Percentiles rank a stretch among this genome's conserved stretches.
Conservation (phyloP, 2,329 filamentous ascomycete species). For the Sporothrix brasiliensis region DNA sequence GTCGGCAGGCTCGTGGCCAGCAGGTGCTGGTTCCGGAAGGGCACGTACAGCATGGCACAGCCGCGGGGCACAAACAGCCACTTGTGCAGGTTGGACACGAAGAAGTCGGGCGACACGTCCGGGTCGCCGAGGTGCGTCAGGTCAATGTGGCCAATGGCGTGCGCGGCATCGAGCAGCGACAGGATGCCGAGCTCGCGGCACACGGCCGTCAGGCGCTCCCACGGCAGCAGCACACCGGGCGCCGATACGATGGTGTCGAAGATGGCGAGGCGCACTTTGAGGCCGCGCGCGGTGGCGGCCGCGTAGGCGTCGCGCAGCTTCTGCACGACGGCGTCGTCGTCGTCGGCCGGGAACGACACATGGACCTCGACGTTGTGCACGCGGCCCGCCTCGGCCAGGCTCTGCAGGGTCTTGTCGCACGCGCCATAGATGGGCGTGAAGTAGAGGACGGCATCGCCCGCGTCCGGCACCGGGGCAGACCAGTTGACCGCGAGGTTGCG, state of each 20-base stretch:
- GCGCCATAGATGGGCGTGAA: slow-evolving; percentile 69
- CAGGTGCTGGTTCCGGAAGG: slow-evolving; percentile 65
- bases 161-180: slow-evolving; percentile 70
- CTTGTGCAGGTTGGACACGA: slow-evolving; percentile 73
- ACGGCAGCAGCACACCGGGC: slow-evolving; percentile 71
- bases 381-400: slow-evolving; percentile 56
- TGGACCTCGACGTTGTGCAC: slow-evolving; percentile 52
- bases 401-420: slow-evolving; percentile 66
- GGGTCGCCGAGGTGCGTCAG: slow-evolving; percentile 55
- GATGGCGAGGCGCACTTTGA: slow-evolving; percentile 63
- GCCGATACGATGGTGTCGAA: slow-evolving; percentile 72
- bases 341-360: slow-evolving; percentile 61
- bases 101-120: slow-evolving; percentile 67
- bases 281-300: slow-evolving; percentile 53
- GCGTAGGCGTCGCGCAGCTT: slow-evolving; percentile 58
- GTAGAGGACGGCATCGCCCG: slow-evolving; percentile 66
- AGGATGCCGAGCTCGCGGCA: slow-evolving; percentile 63
- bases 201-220: slow-evolving; percentile 60
- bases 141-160: slow-evolving; percentile 70
- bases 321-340: slow-evolving; percentile 61
- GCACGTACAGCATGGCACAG: slow-evolving; percentile 71
- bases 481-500: slow-evolving; percentile 55
- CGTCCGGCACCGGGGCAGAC: slow-evolving; percentile 32
- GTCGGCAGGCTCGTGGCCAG: slow-evolving; percentile 70
- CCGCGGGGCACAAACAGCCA: slow-evolving; percentile 74